phyloP scores from a whole-genome alignment of 768 basidiomycete genomes.

The Coprinopsis sp. region DNA sequence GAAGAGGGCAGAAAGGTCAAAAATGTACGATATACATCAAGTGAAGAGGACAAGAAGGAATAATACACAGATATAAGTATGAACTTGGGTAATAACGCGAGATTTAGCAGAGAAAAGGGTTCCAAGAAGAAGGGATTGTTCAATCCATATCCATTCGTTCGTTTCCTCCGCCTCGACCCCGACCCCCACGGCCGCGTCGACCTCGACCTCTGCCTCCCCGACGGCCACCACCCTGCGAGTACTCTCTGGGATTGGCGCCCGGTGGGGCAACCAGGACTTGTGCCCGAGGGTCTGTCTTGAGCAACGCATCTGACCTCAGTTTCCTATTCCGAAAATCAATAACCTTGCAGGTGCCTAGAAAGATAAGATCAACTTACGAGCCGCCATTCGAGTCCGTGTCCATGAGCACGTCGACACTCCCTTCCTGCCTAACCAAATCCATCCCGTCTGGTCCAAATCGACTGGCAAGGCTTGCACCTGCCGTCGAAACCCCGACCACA shows the following conservation, averaged over 20 bases:
- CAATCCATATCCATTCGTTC: conserved; percentile 54
- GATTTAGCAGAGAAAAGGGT: conserved; percentile 1
- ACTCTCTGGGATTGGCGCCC: conserved; percentile 52
- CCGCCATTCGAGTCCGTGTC: conserved; percentile 35
- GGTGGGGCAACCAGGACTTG: conserved; percentile 66
- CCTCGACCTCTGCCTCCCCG: conserved; percentile 34
- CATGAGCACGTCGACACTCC: conserved; percentile 61
- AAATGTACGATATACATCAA: neutral
- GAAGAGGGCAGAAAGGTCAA: too few species aligned
- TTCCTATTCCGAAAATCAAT: conserved; percentile 44
- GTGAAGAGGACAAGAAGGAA: neutral
- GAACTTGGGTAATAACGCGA: conserved; percentile 1
- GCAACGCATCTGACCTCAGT: conserved; percentile 78
- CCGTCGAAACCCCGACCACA: conserved; percentile 51
- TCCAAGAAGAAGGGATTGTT: conserved; percentile 9
- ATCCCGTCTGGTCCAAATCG: conserved; percentile 51
- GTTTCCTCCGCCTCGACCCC: conserved; percentile 32
- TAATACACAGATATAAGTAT: neutral
- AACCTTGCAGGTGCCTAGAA: neutral
- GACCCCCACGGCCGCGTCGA: conserved; percentile 33
- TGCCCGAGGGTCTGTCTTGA: conserved; percentile 60
- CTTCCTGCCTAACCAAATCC: conserved; percentile 48
- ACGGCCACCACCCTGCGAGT: conserved; percentile 30
- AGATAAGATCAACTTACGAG: conserved; percentile 44
- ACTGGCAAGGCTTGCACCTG: conserved; percentile 49